Evolutionary conservation across 2,329 filamentous ascomycete species (phyloP).

Genomic region (Fusarium scirpi): DNA sequence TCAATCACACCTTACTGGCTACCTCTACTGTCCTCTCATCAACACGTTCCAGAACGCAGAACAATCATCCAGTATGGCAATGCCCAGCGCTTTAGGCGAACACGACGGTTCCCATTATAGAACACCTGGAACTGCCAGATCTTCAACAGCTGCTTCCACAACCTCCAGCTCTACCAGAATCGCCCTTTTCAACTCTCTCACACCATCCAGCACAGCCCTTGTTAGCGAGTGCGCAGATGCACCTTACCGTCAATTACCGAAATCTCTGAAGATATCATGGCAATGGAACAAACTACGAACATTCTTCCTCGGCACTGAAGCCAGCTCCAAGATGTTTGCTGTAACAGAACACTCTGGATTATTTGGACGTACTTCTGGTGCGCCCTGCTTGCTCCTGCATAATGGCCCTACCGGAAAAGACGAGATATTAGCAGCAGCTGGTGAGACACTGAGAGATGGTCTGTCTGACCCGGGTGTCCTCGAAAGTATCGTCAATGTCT

Average conservation of each 20-base stretch:
- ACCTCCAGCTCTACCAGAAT: conserved; percentile 32
- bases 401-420: conserved; percentile 34
- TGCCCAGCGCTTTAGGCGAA: conserved; percentile 22
- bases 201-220: conserved; percentile 34
- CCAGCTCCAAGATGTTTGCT: conserved; percentile 33
- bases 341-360: conserved; percentile 38
- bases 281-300: conserved; percentile 38
- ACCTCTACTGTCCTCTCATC: background rate
- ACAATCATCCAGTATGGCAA: conserved; percentile 9
- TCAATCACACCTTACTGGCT: background rate
- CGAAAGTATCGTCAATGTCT: conserved; percentile 35
- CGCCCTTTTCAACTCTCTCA: conserved; percentile 33
- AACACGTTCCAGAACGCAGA: background rate
- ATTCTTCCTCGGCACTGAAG: conserved; percentile 34
- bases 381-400: conserved; percentile 34
- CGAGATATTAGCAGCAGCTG: conserved; percentile 31
- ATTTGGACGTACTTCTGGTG: conserved; percentile 18
- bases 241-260: conserved; percentile 31
- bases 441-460: conserved; percentile 28
- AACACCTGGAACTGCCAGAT: conserved; percentile 26
- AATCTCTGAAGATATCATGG: conserved; percentile 34
- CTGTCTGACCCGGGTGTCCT: conserved; percentile 23
- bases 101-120: conserved; percentile 22
- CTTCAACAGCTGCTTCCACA: conserved; percentile 33
- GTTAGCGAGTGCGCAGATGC: conserved; percentile 32